Evolutionary conservation across 2,329 filamentous ascomycete genomes (phyloP), one percentile per base, ranked within the genome.

Genomic region (Apiospora hydei): DNA sequence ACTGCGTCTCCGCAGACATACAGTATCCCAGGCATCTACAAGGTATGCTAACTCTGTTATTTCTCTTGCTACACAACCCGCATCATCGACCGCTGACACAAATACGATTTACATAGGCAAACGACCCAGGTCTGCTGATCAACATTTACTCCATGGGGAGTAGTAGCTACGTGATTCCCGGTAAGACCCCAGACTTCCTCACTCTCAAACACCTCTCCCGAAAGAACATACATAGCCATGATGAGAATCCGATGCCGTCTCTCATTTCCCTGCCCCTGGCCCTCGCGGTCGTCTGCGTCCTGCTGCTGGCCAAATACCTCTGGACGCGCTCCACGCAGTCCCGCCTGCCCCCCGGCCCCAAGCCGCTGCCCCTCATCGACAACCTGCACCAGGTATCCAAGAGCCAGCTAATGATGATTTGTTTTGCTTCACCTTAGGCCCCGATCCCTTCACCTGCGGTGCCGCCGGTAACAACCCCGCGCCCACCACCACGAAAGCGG

Each of bases 21-120:
- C 43, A 81, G 78, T 71, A 83, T 84, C 49, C 82, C 82, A 1
- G 82, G 82, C 5, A 79, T 80, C 53, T 82, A 82, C 70, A 82
- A 82, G 74, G 81, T 80, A 71, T 72, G 75, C 70, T 64, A 7
- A 61, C 13, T 49, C 18, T n/a, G 38, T 7, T 18, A 4, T 11
- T n/a, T 49, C 2, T 3, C 41, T 43, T 43, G 41, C 41, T 1
- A 11, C 7, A 8, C 10, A 13, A 43, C 7, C 41, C 10, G 8
- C 41, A 43, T 11, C 41, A 14, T 26, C 34, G n/a, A 24, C 13
- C 2, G 47, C 30, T 7, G 26, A 70, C 30, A 64, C 57, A 4
- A 2, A 49, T 53, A 7, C 21, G 69, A 16, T 1, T 2, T 38
- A 11, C 10, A 34, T 51, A 81, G 81, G 77, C 81, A 0, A 79